A percentile compares a stretch with the other conserved stretches of the same genome.
Conservation (phyloP, 192 early-diverging fungal species). For the Rhizoclosmatium globosum region DNA sequence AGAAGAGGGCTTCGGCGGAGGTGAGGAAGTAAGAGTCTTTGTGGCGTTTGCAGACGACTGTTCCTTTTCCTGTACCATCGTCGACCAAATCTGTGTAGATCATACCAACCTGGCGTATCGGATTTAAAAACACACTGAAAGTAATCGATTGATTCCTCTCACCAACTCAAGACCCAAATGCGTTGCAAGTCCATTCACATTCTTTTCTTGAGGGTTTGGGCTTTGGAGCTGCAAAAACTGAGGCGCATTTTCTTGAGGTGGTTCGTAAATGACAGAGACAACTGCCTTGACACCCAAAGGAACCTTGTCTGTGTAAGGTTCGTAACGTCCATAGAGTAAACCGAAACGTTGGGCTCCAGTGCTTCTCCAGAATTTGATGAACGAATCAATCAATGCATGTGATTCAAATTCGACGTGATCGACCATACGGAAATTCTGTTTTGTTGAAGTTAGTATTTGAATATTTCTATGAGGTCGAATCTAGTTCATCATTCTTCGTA, state of each 20-base stretch:
- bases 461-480: neutral
- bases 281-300: conserved; percentile 96
- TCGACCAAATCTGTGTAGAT: conserved; percentile 93
- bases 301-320: conserved; percentile 83
- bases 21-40: conserved; percentile 93
- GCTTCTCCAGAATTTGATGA: conserved; percentile 86
- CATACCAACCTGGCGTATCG: conserved; percentile 73
- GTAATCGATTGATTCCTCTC: neutral
- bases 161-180: conserved; percentile 54
- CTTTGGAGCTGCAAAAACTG: conserved; percentile 72
- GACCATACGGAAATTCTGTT: conserved; percentile 89
- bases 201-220: conserved; percentile 44
- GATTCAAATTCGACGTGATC: conserved; percentile 97
- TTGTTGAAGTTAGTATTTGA: neutral
- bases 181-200: conserved; percentile 49
- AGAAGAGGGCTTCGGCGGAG: conserved; percentile 86
- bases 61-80: conserved; percentile 78
- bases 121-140: conserved; percentile 14
- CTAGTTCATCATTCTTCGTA: neutral
- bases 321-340: conserved; percentile 93
- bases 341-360: conserved; percentile 92
- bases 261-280: conserved; percentile 94
- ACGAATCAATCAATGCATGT: conserved; percentile 77
- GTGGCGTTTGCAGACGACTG: conserved; percentile 89
- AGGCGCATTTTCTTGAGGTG: conserved; percentile 80